Percentiles rank a stretch among this genome's conserved stretches.
Conservation (phyloP, 2,329 filamentous ascomycete species). For the Colletotrichum paranaense region DNA sequence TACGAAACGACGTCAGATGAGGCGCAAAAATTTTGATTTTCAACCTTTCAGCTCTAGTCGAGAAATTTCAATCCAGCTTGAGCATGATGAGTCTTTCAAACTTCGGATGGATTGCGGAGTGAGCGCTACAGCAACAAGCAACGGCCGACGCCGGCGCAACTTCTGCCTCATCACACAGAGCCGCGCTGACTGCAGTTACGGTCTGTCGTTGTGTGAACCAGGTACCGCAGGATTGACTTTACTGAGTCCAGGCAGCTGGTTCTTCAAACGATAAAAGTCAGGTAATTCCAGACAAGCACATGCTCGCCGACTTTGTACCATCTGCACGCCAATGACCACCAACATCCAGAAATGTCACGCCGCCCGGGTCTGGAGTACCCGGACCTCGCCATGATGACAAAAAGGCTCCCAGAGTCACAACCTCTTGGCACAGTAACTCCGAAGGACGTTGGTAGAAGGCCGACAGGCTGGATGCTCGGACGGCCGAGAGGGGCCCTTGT, state of each 20-base stretch:
- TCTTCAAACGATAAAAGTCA: neutral
- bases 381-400: slow-evolving; percentile 20
- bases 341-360: neutral
- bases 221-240: slow-evolving; percentile 1
- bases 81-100: neutral
- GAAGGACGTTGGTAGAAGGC: slow-evolving; percentile 10
- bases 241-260: neutral
- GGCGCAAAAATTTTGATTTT: neutral
- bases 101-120: neutral
- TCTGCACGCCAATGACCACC: neutral
- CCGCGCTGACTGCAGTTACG: neutral
- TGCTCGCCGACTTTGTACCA: neutral
- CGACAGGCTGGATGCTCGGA: slow-evolving; percentile 27
- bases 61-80: neutral
- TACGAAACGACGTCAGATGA: neutral
- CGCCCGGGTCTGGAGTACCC: neutral
- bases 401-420: neutral
- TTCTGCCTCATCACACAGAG: neutral
- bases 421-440: slow-evolving; percentile 19
- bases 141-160: neutral
- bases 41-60: neutral
- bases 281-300: neutral
- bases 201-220: slow-evolving; percentile 1
- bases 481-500: slow-evolving; percentile 19
- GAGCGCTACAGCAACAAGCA: neutral